Percentiles rank a stretch among this genome's conserved stretches.
Conservation (phyloP, 257 asterid species). For the Asclepias syriaca region DNA sequence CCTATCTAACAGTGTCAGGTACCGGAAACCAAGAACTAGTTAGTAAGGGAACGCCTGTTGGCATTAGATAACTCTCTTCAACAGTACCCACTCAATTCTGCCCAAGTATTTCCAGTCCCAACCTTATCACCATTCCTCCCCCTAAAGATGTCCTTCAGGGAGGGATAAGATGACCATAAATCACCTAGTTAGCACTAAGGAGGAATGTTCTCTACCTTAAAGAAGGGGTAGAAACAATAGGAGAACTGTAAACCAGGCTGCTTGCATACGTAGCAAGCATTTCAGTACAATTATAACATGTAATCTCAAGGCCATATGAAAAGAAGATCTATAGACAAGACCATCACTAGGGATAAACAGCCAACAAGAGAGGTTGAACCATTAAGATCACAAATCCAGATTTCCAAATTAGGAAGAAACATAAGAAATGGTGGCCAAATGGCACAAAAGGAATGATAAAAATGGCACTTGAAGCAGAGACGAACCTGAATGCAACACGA, state of each 20-base stretch:
- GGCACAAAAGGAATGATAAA: background rate
- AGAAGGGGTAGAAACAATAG: background rate
- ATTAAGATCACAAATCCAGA: background rate
- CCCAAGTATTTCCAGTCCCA: background rate
- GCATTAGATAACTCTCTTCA: background rate
- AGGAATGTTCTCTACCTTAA: background rate
- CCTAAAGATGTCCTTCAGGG: background rate
- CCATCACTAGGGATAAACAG: background rate
- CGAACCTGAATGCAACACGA: slow-evolving; percentile 90
- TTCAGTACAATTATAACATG: background rate
- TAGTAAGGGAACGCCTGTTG: background rate
- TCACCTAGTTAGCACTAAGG: background rate
- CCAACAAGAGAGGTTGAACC: background rate
- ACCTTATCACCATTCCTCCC: background rate
- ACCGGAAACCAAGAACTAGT: background rate
- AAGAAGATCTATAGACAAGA: background rate
- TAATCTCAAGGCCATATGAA: background rate
- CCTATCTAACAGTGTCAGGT: background rate
- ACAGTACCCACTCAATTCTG: background rate
- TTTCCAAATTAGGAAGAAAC: background rate
- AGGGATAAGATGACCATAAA: background rate
- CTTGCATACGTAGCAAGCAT: background rate
- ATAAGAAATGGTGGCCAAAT: background rate
- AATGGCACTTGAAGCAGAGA: background rate
- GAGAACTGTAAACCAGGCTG: background rate